These are phyloP conservation scores for Aspergillus biplanus DNA, from an alignment of 495 filamentous ascomycete species.

Conservation along the genomic window DNA sequence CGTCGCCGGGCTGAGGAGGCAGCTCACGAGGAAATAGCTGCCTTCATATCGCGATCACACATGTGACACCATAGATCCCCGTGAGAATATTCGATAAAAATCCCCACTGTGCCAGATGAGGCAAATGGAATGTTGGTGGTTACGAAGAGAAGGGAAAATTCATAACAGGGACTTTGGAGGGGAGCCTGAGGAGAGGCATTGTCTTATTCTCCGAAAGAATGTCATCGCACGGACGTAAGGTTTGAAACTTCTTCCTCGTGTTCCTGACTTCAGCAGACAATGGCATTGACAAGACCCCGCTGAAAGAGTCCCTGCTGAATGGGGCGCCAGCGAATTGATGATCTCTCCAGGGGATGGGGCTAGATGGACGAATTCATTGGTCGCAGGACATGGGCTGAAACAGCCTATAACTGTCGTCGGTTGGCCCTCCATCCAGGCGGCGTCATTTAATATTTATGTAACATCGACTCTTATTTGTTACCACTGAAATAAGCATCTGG, in stretches of 20 bases:
- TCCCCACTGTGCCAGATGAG: too few relatives aligned
- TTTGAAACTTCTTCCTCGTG: not conserved
- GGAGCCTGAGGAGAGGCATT: too few relatives aligned
- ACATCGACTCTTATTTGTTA: conserved; percentile 33
- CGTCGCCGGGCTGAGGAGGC: too few relatives aligned
- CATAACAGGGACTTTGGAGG: too few relatives aligned
- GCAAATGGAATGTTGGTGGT: too few relatives aligned
- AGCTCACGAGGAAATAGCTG: too few relatives aligned
- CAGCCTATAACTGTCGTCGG: conserved; percentile 2
- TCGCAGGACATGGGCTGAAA: conserved; percentile 28
- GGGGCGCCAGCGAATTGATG: conserved; percentile 4
- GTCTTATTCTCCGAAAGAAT: too few relatives aligned
- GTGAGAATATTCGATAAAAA: too few relatives aligned
- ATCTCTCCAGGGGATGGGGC: not conserved
- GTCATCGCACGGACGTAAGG: not conserved
- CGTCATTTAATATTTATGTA: conserved; percentile 29
- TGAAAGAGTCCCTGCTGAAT: not conserved
- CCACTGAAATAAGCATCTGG: conserved; percentile 39
- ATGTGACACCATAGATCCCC: too few relatives aligned
- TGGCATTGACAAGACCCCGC: not conserved
- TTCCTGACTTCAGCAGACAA: not conserved
- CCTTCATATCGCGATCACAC: too few relatives aligned
- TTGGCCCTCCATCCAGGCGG: conserved; percentile 14
- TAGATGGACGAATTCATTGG: conserved; percentile 12
- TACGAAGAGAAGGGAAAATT: too few relatives aligned